phyloP scores from a whole-genome alignment of 441 rosid genomes.

The Erysimum pusillum region DNA sequence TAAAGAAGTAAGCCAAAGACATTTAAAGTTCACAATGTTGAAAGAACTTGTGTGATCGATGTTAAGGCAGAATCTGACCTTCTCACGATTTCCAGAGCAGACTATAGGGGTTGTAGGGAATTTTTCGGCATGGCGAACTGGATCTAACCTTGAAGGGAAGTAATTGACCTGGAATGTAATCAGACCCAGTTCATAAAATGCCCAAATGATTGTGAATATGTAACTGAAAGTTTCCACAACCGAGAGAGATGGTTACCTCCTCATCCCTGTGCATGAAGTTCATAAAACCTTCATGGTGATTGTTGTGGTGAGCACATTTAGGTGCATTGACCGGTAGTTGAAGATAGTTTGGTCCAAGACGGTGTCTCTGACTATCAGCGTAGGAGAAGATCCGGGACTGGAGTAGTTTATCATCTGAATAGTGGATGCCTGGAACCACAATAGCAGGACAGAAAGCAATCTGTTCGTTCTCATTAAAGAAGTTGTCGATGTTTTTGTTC shows the following conservation, averaged over 20 bases:
- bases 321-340: slow-evolving; percentile 95
- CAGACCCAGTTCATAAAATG: slow-evolving; percentile 5
- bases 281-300: slow-evolving; percentile 93
- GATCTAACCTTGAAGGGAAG: slow-evolving; percentile 90
- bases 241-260: slow-evolving; percentile 61
- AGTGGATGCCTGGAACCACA: slow-evolving; percentile 89
- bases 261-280: slow-evolving; percentile 95
- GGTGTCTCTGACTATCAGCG: slow-evolving; percentile 93
- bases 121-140: slow-evolving; percentile 77
- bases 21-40: background rate
- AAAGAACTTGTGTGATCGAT: background rate
- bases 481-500: slow-evolving; percentile 96
- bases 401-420: slow-evolving; percentile 90
- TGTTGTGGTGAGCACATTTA: slow-evolving; percentile 92
- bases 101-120: slow-evolving; percentile 60
- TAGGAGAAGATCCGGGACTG: slow-evolving; percentile 88
- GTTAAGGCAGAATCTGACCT: slow-evolving; percentile 52
- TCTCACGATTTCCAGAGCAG: slow-evolving; percentile 79
- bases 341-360: slow-evolving; percentile 97
- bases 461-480: slow-evolving; percentile 93
- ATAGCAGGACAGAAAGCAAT: slow-evolving; percentile 91
- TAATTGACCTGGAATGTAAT: slow-evolving; percentile 72
- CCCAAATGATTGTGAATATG: background rate
- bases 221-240: background rate
- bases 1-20: slow-evolving; percentile 1